Evolutionary conservation across 805 yeast genomes (phyloP), one percentile per base, ranked within the genome.

Genomic region (Candida ipomoeae): DNA sequence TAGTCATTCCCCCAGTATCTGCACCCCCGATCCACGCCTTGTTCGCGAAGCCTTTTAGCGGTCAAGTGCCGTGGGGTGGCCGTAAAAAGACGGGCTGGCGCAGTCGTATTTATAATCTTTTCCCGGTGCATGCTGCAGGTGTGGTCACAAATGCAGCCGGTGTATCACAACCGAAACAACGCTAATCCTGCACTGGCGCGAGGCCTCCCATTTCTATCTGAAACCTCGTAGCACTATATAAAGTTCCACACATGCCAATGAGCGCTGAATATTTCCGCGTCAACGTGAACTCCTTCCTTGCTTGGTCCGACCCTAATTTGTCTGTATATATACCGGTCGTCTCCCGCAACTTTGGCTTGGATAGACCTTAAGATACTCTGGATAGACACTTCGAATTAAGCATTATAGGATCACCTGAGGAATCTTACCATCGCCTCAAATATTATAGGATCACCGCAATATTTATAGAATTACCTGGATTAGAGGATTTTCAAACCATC

Each of bases 211-310:
- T 44, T 44, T 34, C 42, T 44, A 29, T 37, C 35, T 44, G 48
- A 44, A 44, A 44, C 48, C 39, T 33, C 45, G 17, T 38, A 20
- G 26, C 45, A 31, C 38, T 42, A 42, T 42, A 42, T 42, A 42
- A 42, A 42, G 45, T 34, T 42, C 37, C 44, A 10, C 45, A 33
- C 45, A 14, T 31, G 21, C 41, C 45, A 21, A 33, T 42, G 33
- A 40, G 43, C 43, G n/a, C 43, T 17, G 33, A 33, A 42, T 33
- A 42, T 32, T 32, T 33, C 33, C 45, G 45, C 45, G 44, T 29
- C 18, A 34, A 18, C 15, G 23, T 39, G 18, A 21, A 39, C 17
- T 14, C n/a, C 21, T 20, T n/a, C 11, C 20, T 20, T 13, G 26
- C 40, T 26, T 11, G 26, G 26, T 18, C 26, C 23, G 29, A 10